Conservation (phyloP, 228 moss, liverwort and hornwort species). For the Sphagnum magellanicum region DNA sequence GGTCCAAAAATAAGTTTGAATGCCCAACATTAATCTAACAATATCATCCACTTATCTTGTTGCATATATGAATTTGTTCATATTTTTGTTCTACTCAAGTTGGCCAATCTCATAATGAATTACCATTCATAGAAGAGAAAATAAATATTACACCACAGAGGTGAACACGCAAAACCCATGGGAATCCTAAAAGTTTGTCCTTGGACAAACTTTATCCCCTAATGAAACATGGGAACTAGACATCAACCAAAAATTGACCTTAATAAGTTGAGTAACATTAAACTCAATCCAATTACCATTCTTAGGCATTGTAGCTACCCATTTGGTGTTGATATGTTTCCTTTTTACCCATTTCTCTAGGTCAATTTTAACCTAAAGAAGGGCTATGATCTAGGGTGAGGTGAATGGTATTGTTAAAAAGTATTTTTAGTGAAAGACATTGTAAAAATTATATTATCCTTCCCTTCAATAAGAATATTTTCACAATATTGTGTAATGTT, state of each 20-base stretch:
- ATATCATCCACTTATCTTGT: conserved; percentile 7
- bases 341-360: neutral
- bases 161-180: conserved; percentile 12
- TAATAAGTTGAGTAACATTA: neutral
- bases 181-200: conserved; percentile 2
- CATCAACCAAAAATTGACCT: neutral
- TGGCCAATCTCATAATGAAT: conserved; percentile 6
- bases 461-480: too few species aligned
- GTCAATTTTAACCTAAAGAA: neutral
- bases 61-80: neutral
- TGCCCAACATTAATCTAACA: neutral
- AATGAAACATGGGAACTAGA: neutral
- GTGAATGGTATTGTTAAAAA: neutral
- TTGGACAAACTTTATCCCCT: conserved; percentile 3
- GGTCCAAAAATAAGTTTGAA: neutral
- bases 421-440: neutral
- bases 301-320: neutral
- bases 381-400: neutral
- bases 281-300: neutral
- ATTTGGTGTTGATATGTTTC: neutral
- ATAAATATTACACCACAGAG: conserved; percentile 9
- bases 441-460: neutral
- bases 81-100: neutral
- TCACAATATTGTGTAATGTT: too few species aligned
- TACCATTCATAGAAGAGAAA: neutral